Evolutionary conservation across 805 yeast species (phyloP).

Genomic region (Metschnikowia dekortorum): DNA sequence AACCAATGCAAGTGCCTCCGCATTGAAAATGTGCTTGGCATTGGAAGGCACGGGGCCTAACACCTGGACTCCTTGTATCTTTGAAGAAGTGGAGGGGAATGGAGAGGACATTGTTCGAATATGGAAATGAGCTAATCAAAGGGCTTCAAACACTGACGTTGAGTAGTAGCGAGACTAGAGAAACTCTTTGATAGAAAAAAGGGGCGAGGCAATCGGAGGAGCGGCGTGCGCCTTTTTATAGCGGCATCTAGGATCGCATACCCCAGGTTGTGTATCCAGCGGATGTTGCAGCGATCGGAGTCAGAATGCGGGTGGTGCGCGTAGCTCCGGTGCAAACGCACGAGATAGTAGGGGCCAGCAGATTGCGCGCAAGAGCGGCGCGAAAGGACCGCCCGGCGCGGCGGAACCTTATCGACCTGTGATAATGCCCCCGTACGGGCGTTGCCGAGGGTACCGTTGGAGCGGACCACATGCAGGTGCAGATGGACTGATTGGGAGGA

Average conservation of each 20-base stretch:
- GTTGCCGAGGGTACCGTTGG: background rate
- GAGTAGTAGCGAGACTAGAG: background rate
- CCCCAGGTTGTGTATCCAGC: slow-evolving; percentile 14
- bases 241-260: background rate
- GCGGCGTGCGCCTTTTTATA: slow-evolving; percentile 9
- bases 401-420: slow-evolving; percentile 5
- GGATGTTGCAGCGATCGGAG: slow-evolving; percentile 16
- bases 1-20: slow-evolving; percentile 63
- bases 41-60: slow-evolving; percentile 47
- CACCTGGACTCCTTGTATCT: slow-evolving; percentile 49
- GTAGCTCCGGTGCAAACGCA: slow-evolving; percentile 7
- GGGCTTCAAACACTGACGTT: background rate
- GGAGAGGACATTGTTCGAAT: slow-evolving; percentile 25
- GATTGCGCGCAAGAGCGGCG: background rate
- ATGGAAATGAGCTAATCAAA: background rate
- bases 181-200: background rate
- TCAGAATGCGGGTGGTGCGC: slow-evolving; percentile 14
- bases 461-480: background rate
- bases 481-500: too few relatives aligned
- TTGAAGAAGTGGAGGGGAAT: slow-evolving; percentile 42
- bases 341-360: slow-evolving; percentile 1
- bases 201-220: background rate
- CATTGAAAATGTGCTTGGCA: slow-evolving; percentile 52
- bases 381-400: slow-evolving; percentile 6
- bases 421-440: background rate